Conservation (phyloP, 306 rosid genomes). For the Acacia crassicarpa region DNA sequence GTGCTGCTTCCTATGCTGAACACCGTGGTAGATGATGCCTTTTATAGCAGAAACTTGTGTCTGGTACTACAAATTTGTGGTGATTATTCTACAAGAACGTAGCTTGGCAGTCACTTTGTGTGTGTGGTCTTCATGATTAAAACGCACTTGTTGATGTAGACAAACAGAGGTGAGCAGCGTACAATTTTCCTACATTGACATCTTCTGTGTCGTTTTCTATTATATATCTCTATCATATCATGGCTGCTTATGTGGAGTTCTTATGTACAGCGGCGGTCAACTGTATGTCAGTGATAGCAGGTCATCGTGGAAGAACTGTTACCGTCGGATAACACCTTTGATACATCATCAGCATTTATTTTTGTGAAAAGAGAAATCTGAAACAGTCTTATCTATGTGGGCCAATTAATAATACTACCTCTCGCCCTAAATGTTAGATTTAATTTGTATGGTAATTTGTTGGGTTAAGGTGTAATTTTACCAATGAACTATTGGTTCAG, state of each 20-base stretch:
- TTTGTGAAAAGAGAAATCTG: no score
- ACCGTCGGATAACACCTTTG: not conserved
- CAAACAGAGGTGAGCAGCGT: not conserved
- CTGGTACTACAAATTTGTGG: not conserved
- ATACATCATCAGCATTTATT: no score
- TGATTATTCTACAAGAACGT: not conserved
- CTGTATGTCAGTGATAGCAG: not conserved
- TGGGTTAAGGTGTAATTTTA: no score
- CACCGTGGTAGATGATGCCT: conserved; percentile 16
- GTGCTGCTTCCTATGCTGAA: conserved; percentile 5
- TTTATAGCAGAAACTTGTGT: conserved; percentile 23
- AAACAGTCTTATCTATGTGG: no score
- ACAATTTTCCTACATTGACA: not conserved
- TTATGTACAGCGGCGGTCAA: not conserved
- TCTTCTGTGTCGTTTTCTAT: conserved; percentile 7
- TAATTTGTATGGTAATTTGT: no score
- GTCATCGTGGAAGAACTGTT: not conserved
- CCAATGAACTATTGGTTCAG: no score
- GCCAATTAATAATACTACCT: no score
- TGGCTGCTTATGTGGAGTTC: not conserved
- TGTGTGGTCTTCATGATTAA: not conserved
- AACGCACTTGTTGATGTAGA: conserved; percentile 19
- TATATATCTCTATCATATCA: not conserved
- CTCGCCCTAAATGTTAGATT: rapidly evolving
- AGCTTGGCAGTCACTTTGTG: conserved; percentile 27